phyloP scores from a whole-genome alignment of 2,329 filamentous ascomycete species.

The Aspergillus amoenus region DNA sequence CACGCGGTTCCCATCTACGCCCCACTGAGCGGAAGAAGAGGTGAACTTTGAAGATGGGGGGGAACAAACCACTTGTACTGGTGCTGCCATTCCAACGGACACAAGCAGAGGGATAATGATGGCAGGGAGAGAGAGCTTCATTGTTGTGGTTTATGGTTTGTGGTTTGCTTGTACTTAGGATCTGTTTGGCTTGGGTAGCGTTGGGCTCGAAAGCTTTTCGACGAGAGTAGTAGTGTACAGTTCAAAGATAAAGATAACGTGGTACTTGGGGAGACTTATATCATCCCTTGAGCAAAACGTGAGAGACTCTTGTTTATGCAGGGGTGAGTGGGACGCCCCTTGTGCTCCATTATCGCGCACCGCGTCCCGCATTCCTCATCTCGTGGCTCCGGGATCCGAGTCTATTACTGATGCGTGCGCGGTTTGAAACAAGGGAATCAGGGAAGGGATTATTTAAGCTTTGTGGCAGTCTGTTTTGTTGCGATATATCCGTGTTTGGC shows the following conservation, averaged over 20 bases:
- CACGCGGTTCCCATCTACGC: background rate
- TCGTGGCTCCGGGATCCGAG: background rate
- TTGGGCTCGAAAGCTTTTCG: background rate
- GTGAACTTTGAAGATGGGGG: background rate
- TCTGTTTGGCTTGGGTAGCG: background rate
- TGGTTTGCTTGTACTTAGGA: background rate
- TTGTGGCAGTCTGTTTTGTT: background rate
- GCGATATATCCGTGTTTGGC: background rate
- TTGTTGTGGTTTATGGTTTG: background rate
- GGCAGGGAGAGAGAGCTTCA: constrained; percentile 9
- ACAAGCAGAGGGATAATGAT: constrained; percentile 1
- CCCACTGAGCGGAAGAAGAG: background rate
- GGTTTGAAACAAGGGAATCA: background rate
- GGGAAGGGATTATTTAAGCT: background rate
- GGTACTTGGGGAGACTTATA: background rate
- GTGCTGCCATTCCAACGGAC: constrained; percentile 1
- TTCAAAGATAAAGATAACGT: background rate
- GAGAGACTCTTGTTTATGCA: too few species aligned
- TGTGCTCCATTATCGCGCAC: background rate
- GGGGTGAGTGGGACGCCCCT: background rate
- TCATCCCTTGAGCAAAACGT: background rate
- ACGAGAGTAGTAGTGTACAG: background rate
- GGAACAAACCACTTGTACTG: background rate
- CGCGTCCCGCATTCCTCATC: background rate
- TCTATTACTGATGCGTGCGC: background rate